A percentile compares a stretch with the other conserved stretches of the same genome.
Evolutionary conservation across 257 asterid genomes (phyloP).

Genomic region (Datura wrightii): DNA sequence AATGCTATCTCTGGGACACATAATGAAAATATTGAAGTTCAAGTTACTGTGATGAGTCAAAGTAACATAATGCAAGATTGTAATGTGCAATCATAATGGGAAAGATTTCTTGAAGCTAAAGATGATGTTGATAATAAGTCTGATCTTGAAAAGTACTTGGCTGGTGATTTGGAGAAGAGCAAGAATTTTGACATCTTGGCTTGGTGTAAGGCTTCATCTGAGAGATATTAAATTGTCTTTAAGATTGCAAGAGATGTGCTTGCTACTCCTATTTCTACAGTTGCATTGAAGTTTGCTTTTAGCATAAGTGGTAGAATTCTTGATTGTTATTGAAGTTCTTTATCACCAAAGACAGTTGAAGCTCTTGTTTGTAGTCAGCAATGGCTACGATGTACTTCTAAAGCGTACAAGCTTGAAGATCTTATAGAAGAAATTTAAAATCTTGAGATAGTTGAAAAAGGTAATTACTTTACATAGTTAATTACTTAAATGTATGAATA

Average conservation of each 20-base stretch:
- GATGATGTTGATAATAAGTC: not conserved
- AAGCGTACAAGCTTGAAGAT: not conserved
- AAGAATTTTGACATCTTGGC: not conserved
- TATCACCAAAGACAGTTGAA: no score
- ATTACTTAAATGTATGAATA: not conserved
- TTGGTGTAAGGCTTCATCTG: conserved; percentile 19
- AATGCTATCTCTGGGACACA: not conserved
- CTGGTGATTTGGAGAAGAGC: conserved; percentile 10
- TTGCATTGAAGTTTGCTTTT: not conserved
- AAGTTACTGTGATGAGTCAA: not conserved
- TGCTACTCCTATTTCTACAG: not conserved
- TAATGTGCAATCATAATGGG: not conserved
- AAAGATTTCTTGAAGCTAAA: no score
- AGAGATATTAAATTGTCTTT: conserved; percentile 24
- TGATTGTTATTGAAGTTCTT: not conserved
- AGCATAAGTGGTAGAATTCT: not conserved
- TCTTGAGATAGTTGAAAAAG: no score
- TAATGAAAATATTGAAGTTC: not conserved
- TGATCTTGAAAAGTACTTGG: not conserved
- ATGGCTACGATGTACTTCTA: not conserved
- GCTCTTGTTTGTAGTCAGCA: not conserved
- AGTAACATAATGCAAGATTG: not conserved
- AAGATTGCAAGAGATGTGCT: conserved; percentile 30
- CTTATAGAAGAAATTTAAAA: not conserved
- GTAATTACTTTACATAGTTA: not conserved